Base-by-base conservation (phyloP, 306 rosid species). In the Quercus berberidifolia region DNA sequence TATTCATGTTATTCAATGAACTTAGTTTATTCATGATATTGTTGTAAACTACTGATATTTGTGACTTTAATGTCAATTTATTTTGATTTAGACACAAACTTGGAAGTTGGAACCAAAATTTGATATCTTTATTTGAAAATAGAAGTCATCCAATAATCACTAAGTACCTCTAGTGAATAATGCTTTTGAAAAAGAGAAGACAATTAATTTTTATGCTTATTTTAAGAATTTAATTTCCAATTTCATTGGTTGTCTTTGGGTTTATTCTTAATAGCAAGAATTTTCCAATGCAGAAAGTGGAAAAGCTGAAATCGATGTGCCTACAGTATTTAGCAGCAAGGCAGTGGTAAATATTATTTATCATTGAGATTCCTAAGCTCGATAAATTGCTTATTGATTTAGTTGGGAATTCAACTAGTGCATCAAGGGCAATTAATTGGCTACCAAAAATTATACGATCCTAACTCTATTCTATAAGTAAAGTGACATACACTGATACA, bases 291-390 rank as follows among this genome's bases (percentile, higher is more conserved):
- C 43, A 35, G 9, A 35, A 35, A 1, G 41, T 35, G 41, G 41
- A 35, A 35, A 35, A 35, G 8, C 41, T 5, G 41, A 35, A 35
- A 6, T 35, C 2, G 19, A 60, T 60, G 9, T 60, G 97, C 89
- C 89, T 94, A 71, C 97, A 92, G 49, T 94, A 91, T 80, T 91
- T 97, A 28, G 93, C 97, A 31, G 91, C 97, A 73, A 90, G 97
- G 25, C 93, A 94, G 71, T 94, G 99, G 97, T 86, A 92, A 76
- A 87, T 94, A 56, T 81, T 92, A 70, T 86, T 93, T 64, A 91
- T 92, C 63, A 90, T 91, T 3, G 90, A 85, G 54, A 83, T 85
- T 58, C 83, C 83, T 38, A 81, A 70, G 82, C 80, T 81, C 55
- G 90, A 79, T 30, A 90, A 90, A 51, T 64, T 87, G 26, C 62